phyloP scores from a whole-genome alignment of 805 yeast species.

The Cyberlindnera maclurae region DNA sequence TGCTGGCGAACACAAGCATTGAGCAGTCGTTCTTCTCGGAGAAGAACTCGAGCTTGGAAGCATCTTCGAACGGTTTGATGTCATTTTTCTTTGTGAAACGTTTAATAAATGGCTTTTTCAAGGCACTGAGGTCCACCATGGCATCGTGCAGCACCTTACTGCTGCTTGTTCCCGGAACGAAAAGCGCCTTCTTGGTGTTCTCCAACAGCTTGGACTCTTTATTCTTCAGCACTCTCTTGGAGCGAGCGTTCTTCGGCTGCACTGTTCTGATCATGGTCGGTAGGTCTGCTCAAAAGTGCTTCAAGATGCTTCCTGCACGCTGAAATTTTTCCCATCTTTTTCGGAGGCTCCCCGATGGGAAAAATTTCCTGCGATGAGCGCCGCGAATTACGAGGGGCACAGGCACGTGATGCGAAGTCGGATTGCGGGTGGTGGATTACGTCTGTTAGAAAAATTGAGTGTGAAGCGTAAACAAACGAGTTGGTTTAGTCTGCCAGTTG shows the following conservation, averaged over 20 bases:
- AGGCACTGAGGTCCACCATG: slow-evolving; percentile 78
- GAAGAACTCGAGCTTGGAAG: slow-evolving; percentile 78
- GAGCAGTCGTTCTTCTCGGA: slow-evolving; percentile 93
- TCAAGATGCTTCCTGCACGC: too few species aligned
- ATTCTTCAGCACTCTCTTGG: slow-evolving; percentile 88
- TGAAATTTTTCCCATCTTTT: not conserved
- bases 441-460: not conserved
- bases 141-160: slow-evolving; percentile 80
- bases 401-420: not conserved
- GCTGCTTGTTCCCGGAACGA: slow-evolving; percentile 82
- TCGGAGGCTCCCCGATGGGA: not conserved
- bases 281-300: too few species aligned
- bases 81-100: slow-evolving; percentile 86
- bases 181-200: slow-evolving; percentile 82
- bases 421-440: not conserved
- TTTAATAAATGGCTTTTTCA: slow-evolving; percentile 86
- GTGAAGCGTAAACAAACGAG: slow-evolving; percentile 10
- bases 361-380: slow-evolving; percentile 2
- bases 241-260: slow-evolving; percentile 86
- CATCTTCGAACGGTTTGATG: slow-evolving; percentile 88
- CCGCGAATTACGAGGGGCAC: not conserved
- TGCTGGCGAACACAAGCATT: slow-evolving; percentile 67
- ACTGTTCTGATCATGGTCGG: slow-evolving; percentile 28
- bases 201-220: slow-evolving; percentile 85
- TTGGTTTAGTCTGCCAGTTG: not conserved